A percentile compares a stretch with the other conserved stretches of the same genome.
Conservation (phyloP, 2,329 filamentous ascomycete species). For the Epichloe sp. region DNA sequence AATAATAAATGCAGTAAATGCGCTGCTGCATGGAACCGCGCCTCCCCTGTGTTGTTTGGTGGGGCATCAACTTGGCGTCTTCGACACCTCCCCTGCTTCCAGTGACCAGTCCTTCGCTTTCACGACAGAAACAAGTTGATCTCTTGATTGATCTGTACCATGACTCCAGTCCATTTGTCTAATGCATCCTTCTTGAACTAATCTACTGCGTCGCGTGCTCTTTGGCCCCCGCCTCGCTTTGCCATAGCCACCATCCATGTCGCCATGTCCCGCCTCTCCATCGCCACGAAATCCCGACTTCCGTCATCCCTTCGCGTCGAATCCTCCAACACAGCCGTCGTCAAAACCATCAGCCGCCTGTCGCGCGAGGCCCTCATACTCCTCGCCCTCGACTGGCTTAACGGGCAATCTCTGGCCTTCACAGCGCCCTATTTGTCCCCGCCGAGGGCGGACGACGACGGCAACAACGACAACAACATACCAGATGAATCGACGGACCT, state of each 20-base stretch:
- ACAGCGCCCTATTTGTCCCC: slow-evolving; percentile 20
- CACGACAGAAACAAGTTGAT: too few species aligned
- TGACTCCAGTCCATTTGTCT: too few species aligned
- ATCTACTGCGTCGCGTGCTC: not conserved
- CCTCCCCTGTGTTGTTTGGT: too few species aligned
- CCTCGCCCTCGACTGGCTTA: slow-evolving; percentile 66
- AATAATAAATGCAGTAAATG: too few species aligned
- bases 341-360: slow-evolving; percentile 55
- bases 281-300: slow-evolving; percentile 60
- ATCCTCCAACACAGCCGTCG: slow-evolving; percentile 47
- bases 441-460: slow-evolving; percentile 20
- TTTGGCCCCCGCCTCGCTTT: not conserved
- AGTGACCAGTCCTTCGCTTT: too few species aligned
- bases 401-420: slow-evolving; percentile 50
- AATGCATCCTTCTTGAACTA: too few species aligned
- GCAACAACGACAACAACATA: slow-evolving; percentile 21
- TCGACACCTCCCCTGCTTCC: not conserved
- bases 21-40: too few species aligned
- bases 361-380: slow-evolving; percentile 59
- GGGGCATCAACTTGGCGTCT: not conserved
- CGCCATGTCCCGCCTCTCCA: slow-evolving; percentile 42
- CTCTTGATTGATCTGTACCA: too few species aligned
- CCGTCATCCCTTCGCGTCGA: slow-evolving; percentile 58
- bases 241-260: not conserved
- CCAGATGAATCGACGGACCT: slow-evolving; percentile 50